Conservation (phyloP, 805 yeast species). For the Blastobotrys peoriensis region DNA sequence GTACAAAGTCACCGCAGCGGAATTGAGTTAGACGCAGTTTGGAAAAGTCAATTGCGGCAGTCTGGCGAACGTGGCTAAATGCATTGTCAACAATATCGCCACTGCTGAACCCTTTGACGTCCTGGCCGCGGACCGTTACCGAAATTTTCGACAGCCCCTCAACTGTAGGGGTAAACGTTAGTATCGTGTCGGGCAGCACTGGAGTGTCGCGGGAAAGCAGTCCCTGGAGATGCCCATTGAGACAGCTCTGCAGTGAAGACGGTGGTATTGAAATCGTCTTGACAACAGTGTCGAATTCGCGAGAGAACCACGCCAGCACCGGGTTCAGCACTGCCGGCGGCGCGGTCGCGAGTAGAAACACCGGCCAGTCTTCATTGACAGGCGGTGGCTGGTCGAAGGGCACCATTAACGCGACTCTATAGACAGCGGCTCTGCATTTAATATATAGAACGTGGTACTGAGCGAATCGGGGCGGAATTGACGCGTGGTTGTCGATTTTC, state of each 20-base stretch:
- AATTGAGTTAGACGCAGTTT: slow-evolving; percentile 13
- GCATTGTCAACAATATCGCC: slow-evolving; percentile 4
- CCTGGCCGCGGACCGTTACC: slow-evolving; percentile 13
- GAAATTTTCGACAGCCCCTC: slow-evolving; percentile 12
- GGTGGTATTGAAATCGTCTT: slow-evolving; percentile 7
- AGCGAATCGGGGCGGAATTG: neutral
- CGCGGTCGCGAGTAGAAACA: slow-evolving; percentile 1
- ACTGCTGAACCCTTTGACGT: slow-evolving; percentile 7
- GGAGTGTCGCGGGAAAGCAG: neutral
- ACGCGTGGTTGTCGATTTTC: neutral
- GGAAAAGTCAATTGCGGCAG: slow-evolving; percentile 14
- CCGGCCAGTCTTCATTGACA: neutral
- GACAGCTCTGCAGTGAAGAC: slow-evolving; percentile 4
- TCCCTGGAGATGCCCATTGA: slow-evolving; percentile 7
- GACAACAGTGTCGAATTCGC: slow-evolving; percentile 13
- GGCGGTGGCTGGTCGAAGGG: no score
- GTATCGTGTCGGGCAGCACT: slow-evolving; percentile 7
- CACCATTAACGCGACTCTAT: neutral
- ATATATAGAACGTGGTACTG: neutral
- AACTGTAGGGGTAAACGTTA: slow-evolving; percentile 9
- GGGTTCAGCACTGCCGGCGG: slow-evolving; percentile 7
- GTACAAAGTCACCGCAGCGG: slow-evolving; percentile 17
- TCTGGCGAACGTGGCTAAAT: slow-evolving; percentile 8
- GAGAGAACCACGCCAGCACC: slow-evolving; percentile 11
- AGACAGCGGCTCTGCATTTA: neutral